phyloP scores from a whole-genome alignment of 129 eudicot species.

The Lactuca sativa region DNA sequence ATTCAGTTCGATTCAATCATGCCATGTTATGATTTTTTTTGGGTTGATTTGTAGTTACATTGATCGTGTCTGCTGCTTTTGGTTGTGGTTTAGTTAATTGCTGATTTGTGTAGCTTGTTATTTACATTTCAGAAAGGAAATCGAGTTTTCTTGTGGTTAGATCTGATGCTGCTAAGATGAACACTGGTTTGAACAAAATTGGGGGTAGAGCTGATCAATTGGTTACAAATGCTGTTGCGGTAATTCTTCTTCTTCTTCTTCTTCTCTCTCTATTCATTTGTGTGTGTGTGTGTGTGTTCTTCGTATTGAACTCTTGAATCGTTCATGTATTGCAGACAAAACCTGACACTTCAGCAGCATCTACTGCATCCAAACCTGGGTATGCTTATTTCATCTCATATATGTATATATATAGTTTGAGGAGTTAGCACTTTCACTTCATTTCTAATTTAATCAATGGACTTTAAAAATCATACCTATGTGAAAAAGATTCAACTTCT shows the following conservation, averaged over 20 bases:
- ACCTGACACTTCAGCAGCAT: conserved; percentile 38
- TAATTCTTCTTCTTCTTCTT: conserved; percentile 32
- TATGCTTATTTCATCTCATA: conserved; percentile 14
- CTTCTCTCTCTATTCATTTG: not conserved
- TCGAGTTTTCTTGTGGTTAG: conserved; percentile 40
- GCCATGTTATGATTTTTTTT: not conserved
- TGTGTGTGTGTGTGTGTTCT: not conserved
- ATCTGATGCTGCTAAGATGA: conserved; percentile 39
- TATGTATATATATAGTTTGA: too few species aligned
- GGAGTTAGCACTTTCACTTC: too few species aligned
- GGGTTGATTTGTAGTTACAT: not conserved
- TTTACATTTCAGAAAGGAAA: conserved; percentile 47
- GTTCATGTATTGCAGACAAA: conserved; percentile 40
- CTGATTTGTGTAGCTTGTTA: conserved; percentile 7
- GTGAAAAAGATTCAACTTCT: not conserved
- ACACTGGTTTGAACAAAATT: conserved; percentile 21
- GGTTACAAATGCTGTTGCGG: conserved; percentile 72
- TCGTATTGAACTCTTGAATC: conserved; percentile 7
- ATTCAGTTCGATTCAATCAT: not conserved
- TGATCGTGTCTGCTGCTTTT: not conserved
- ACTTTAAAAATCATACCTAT: too few species aligned
- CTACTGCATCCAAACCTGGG: conserved; percentile 52
- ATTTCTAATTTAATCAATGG: too few species aligned
- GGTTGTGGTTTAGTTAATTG: conserved; percentile 7
- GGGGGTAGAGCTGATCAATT: conserved; percentile 42